Percentiles rank a stretch among this genome's conserved stretches.
phyloP scores from a whole-genome alignment of 1,284 basidiomycete genomes.

The Stygiomarasmius scandens region DNA sequence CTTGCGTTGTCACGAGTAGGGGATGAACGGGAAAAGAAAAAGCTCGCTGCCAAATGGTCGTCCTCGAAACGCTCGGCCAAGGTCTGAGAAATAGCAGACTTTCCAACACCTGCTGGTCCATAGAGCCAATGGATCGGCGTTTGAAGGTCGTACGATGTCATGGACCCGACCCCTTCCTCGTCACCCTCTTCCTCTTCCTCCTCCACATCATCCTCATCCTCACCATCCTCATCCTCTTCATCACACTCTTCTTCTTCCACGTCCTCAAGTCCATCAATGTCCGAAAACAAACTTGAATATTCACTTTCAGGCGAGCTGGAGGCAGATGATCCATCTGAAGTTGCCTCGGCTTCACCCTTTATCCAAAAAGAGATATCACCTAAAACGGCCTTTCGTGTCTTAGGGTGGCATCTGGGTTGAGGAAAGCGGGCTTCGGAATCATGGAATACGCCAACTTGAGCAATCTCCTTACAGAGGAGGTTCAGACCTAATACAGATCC shows the following conservation, averaged over 20 bases:
- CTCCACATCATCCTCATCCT: no score
- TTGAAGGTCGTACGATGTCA: neutral
- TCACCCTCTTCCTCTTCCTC: no score
- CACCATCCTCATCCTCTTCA: no score
- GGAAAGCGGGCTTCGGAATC: conserved; percentile 1
- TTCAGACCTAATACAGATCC: neutral
- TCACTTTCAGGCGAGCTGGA: neutral
- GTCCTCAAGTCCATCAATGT: no score
- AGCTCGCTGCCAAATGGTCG: neutral
- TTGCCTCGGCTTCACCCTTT: neutral
- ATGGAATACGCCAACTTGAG: neutral
- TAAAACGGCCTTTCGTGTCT: neutral
- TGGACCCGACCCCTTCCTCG: no score
- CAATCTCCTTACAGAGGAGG: neutral
- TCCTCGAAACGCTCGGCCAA: neutral
- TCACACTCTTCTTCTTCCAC: no score
- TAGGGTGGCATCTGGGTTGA: conserved; percentile 4
- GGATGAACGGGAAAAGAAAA: conserved; percentile 3
- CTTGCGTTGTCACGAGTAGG: neutral
- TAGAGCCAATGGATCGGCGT: neutral
- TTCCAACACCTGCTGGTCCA: conserved; percentile 3
- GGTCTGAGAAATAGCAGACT: conserved; percentile 4
- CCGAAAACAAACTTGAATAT: no score
- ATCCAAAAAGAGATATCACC: conserved; percentile 1
- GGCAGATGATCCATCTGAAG: neutral